These are phyloP conservation scores for Pyrenochaeta sp. DNA, from an alignment of 2,329 filamentous ascomycete genomes.

Conservation along the genomic window DNA sequence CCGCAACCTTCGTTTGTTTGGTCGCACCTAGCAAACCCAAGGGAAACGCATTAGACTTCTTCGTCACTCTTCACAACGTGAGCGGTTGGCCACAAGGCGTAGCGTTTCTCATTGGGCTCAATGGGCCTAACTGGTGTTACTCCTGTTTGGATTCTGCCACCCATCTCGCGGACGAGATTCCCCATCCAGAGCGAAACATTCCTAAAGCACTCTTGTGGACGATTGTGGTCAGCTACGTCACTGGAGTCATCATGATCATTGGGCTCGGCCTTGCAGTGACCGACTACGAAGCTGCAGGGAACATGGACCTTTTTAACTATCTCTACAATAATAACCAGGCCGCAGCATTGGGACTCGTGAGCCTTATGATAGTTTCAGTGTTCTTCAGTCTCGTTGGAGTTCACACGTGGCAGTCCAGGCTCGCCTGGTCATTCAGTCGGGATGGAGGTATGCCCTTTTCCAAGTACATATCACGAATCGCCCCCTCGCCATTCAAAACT, in stretches of 20 bases:
- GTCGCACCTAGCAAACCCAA: too few species aligned
- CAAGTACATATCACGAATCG: background rate
- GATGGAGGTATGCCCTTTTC: background rate
- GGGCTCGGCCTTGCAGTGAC: constrained; percentile 55
- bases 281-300: constrained; percentile 37
- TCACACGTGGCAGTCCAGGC: background rate
- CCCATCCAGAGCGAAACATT: constrained; percentile 51
- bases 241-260: constrained; percentile 52
- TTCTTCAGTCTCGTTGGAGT: background rate
- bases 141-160: background rate
- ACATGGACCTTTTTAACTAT: background rate
- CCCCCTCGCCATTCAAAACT: background rate
- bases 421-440: background rate
- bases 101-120: too few species aligned
- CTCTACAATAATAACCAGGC: background rate
- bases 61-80: too few species aligned
- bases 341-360: background rate
- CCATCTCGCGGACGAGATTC: constrained; percentile 54
- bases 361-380: background rate
- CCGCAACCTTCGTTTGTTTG: too few species aligned
- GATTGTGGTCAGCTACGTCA: constrained; percentile 54
- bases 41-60: too few species aligned
- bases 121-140: background rate
- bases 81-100: too few species aligned
- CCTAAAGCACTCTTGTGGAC: constrained; percentile 55